phyloP scores from a whole-genome alignment of 768 basidiomycete species.

The Boletus eberwhitei region DNA sequence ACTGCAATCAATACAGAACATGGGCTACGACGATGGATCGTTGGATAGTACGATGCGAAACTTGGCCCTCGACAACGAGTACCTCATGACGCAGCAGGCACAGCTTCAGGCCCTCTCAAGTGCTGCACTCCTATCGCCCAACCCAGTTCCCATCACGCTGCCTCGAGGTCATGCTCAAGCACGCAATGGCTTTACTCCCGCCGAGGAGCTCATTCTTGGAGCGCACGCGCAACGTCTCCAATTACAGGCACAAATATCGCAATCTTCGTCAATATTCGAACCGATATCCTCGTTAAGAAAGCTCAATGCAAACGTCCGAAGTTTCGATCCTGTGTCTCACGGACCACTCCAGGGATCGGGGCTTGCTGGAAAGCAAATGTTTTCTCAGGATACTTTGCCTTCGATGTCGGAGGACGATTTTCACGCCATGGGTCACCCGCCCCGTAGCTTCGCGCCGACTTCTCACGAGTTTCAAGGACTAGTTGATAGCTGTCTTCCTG shows the following conservation, averaged over 20 bases:
- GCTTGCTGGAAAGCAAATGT: conserved; percentile 2
- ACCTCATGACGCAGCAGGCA: conserved; percentile 17
- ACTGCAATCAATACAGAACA: conserved; percentile 34
- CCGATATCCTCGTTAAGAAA: conserved; percentile 4
- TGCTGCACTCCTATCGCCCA: conserved; percentile 11
- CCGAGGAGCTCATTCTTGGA: conserved; percentile 67
- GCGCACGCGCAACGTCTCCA: conserved; percentile 39
- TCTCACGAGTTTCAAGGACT: neutral
- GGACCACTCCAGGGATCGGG: conserved; percentile 1
- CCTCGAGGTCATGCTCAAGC: conserved; percentile 34
- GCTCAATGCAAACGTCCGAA: conserved; percentile 4
- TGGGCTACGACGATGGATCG: conserved; percentile 18
- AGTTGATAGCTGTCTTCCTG: neutral
- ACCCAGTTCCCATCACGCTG: conserved; percentile 3
- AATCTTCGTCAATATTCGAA: conserved; percentile 9
- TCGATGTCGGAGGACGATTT: conserved; percentile 38
- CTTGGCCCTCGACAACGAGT: conserved; percentile 15
- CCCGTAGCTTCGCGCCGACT: conserved; percentile 3
- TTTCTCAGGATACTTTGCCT: conserved; percentile 22
- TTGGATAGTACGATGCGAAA: conserved; percentile 12
- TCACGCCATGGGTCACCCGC: conserved; percentile 23
- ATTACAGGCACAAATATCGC: conserved; percentile 10
- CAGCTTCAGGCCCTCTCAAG: conserved; percentile 24
- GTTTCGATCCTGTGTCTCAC: conserved; percentile 2
- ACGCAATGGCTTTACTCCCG: conserved; percentile 59